Evolutionary conservation across 2,329 filamentous ascomycete species (phyloP).

Genomic region (Hypoxylon rubiginosum): DNA sequence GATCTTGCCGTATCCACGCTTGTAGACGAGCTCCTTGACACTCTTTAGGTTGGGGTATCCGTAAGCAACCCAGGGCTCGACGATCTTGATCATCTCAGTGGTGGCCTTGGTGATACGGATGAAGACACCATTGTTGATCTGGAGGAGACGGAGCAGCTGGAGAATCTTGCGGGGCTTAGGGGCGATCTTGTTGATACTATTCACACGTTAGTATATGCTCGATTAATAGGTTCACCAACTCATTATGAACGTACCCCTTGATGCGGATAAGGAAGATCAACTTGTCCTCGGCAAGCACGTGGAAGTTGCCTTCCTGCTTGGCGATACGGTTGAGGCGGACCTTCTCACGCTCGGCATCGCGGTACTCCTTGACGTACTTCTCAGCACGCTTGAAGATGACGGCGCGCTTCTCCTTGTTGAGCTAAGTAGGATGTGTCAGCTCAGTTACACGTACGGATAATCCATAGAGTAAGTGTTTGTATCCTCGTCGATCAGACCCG

Average conservation of each 20-base stretch:
- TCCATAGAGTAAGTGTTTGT: conserved; percentile 31
- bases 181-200: conserved; percentile 99
- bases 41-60: conserved; percentile 99
- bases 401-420: conserved; percentile 98
- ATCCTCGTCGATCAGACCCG: conserved; percentile 83
- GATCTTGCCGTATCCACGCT: conserved; percentile 99
- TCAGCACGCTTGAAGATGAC: conserved; percentile 99
- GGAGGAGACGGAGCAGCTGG: conserved; percentile 98
- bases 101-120: conserved; percentile 98
- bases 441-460: conserved; percentile 19
- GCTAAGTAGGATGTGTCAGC: conserved; percentile 68
- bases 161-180: conserved; percentile 99
- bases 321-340: conserved; percentile 89
- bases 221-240: conserved; percentile 9
- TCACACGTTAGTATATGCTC: conserved; percentile 31
- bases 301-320: conserved; percentile 93
- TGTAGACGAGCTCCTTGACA: conserved; percentile 99
- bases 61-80: conserved; percentile 99
- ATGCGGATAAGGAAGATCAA: conserved; percentile 98
- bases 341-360: conserved; percentile 98
- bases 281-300: conserved; percentile 94
- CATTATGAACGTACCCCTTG: conserved; percentile 78
- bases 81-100: conserved; percentile 95
- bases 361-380: conserved; percentile 99
- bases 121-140: conserved; percentile 99